Base-by-base conservation (phyloP, 305 asterid genomes). In the Stenogyne calaminthoides region DNA sequence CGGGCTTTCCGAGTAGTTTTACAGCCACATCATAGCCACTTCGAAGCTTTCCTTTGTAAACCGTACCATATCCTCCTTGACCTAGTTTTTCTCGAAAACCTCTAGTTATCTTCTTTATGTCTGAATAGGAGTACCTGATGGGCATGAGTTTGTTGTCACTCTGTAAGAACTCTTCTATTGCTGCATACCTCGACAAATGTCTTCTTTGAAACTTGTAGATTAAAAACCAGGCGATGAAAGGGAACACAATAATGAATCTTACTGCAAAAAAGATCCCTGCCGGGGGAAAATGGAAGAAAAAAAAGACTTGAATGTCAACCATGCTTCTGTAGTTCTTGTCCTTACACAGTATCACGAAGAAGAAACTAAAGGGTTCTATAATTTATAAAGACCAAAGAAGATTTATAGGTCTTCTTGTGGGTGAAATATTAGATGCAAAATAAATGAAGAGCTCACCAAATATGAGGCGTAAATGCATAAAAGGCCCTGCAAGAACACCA, bases 61-160 rank as follows among this genome's bases (percentile, higher is more conserved):
- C 86, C 16, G 77, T 29, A 36, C 84, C 86, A 34, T 63, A 84
- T 14, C 81, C 88, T 16, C 86, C 86, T 77, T 81, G 77, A 0
- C 86, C 84, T 7, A 84, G 58, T 65, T 47, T 84, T 19, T 79
- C 76, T 47, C 37, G 77, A 81, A 81, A 79, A 49, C 70, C 77
- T 39, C 40, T 39, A 61, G 36, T 32, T 6, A 32, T 32, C 36
- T 32, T 32, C 36, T 32, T 32, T 32, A 32, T 32, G 7, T 32
- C 7, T 32, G 36, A 32, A 32, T 32, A 32, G 1, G 36, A 32
- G 36, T 32, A 32, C 36, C 36, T 77, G 66, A 84, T 81, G 2
- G 86, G 86, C 39, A 70, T 61, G 42, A 81, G 79, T 68, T 59
- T 74, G 58, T 78, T 74, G 12, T 79, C 84, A 9, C 66, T 63